These are phyloP conservation scores for Claviceps fusiformis DNA, from an alignment of 2,329 filamentous ascomycete genomes.

Conservation along the genomic window DNA sequence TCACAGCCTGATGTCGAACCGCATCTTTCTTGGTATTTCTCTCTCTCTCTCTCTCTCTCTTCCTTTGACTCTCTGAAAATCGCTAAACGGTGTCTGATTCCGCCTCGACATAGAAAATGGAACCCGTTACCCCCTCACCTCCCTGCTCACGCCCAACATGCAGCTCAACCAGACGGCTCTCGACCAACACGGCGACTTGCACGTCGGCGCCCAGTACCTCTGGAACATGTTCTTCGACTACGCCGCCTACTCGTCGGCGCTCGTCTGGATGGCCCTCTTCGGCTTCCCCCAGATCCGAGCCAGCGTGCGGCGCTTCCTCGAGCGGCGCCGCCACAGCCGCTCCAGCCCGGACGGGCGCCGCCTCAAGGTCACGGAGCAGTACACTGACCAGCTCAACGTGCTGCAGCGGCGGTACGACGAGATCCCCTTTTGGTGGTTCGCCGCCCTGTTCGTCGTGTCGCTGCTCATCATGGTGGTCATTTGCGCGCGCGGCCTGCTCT, in stretches of 20 bases:
- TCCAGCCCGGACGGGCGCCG: conserved; percentile 10
- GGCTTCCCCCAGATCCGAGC: conserved; percentile 33
- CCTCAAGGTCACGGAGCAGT: conserved; percentile 36
- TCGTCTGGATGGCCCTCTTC: conserved; percentile 45
- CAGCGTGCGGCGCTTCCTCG: conserved; percentile 29
- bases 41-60: background rate
- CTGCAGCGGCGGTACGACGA: conserved; percentile 33
- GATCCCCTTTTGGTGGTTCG: conserved; percentile 46
- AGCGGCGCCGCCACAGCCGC: conserved; percentile 17
- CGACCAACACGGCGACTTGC: conserved; percentile 37
- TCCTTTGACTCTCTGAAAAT: no score
- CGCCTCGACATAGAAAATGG: conserved; percentile 14
- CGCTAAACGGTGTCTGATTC: no score
- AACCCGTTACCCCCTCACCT: conserved; percentile 19
- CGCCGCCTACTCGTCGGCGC: conserved; percentile 41
- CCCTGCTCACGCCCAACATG: conserved; percentile 20
- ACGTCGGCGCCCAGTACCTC: conserved; percentile 41
- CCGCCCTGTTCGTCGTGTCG: conserved; percentile 32
- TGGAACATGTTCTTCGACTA: conserved; percentile 50
- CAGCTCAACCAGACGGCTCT: conserved; percentile 35
- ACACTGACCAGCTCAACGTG: conserved; percentile 44
- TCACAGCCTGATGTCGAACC: conserved; percentile 44
- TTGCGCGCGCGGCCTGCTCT: conserved; percentile 36
- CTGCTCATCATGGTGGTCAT: conserved; percentile 36
- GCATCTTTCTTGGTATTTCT: conserved; percentile 27